Evolutionary conservation across 2,329 filamentous ascomycete species (phyloP), one percentile per base, ranked within the genome.

Genomic region (Coniochaeta sp.): DNA sequence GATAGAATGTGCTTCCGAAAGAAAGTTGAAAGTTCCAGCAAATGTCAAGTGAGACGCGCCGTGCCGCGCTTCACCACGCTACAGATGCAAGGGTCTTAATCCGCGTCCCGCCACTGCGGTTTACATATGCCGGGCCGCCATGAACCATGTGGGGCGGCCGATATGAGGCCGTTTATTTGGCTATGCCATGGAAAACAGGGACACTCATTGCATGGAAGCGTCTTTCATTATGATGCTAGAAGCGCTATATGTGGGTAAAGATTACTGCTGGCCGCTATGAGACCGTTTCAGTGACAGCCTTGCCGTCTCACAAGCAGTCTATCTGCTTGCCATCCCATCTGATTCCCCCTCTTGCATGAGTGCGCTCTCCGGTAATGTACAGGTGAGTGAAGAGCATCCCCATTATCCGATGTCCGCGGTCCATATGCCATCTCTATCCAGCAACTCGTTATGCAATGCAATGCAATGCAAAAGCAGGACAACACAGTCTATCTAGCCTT

Each of bases 1-100:
- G 20, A 42, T 42, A 22, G 38, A 42, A 38, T 24, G 6, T 7
- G 38, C n/a, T n/a, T n/a, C 10, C 38, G 6, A 30, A n/a, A n/a
- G 38, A 24, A 42, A 42, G 18, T 42, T 42, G 18, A 42, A 26
- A n/a, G n/a, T n/a, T n/a, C n/a, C n/a, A n/a, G n/a, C n/a, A n/a
- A n/a, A n/a, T n/a, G 38, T 42, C 10, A 42, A 42, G 20, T 40
- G 38, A 42, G 38, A 42, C 38, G 38, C 38, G 38, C 38, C 38
- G 38, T 42, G 38, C 38, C 38, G 38, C 38, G 38, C 38, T 42
- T 42, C 9, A 42, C 18, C 38, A 42, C 38, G 18, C 20, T 24
- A 42, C 20, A 6, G 20, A 18, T 38, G 33, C 33, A 18, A 20
- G 38, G 38, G 38, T 42, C 38, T 26, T 13, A 42, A 38, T 13